Percentiles rank a stretch among this genome's conserved stretches.
Evolutionary conservation across 2,329 filamentous ascomycete genomes (phyloP).

Genomic region (Arthrobotrys sinensis): DNA sequence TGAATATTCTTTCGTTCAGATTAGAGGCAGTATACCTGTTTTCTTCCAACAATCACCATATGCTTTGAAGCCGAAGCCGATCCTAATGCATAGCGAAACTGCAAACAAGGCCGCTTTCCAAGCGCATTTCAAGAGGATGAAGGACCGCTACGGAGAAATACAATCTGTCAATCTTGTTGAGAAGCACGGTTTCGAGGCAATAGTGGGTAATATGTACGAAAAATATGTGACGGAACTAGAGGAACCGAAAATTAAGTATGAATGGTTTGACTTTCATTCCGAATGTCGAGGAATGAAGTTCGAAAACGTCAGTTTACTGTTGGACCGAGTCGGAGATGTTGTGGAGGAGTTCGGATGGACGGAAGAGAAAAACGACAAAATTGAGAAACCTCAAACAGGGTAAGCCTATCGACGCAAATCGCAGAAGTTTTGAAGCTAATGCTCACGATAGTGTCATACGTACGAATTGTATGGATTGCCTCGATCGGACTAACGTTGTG

Average conservation of each 20-base stretch:
- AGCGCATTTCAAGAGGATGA: slow-evolving; percentile 82
- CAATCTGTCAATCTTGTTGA: slow-evolving; percentile 90
- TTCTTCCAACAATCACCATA: slow-evolving; percentile 97
- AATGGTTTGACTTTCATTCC: slow-evolving; percentile 98
- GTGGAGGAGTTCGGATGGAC: slow-evolving; percentile 82
- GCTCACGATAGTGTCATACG: slow-evolving; percentile 74
- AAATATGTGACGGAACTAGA: slow-evolving; percentile 75
- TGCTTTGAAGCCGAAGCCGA: slow-evolving; percentile 87
- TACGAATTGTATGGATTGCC: slow-evolving; percentile 98
- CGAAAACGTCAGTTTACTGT: slow-evolving; percentile 87
- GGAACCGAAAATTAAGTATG: slow-evolving; percentile 75
- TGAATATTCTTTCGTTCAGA: slow-evolving; percentile 87
- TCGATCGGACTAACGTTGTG: slow-evolving; percentile 95
- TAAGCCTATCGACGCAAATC: not conserved
- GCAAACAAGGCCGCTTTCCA: slow-evolving; percentile 84
- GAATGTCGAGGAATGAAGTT: slow-evolving; percentile 97
- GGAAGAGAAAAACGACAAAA: slow-evolving; percentile 70
- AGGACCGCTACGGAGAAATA: slow-evolving; percentile 78
- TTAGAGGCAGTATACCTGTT: slow-evolving; percentile 90
- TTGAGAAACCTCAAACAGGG: slow-evolving; percentile 48
- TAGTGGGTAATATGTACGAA: slow-evolving; percentile 84
- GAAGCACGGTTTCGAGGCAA: slow-evolving; percentile 84
- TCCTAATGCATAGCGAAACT: slow-evolving; percentile 83
- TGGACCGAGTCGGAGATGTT: slow-evolving; percentile 78
- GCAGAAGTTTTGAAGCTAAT: slow-evolving; percentile 72